phyloP scores from a whole-genome alignment of 257 asterid genomes.

The Nicotiana undulata region DNA sequence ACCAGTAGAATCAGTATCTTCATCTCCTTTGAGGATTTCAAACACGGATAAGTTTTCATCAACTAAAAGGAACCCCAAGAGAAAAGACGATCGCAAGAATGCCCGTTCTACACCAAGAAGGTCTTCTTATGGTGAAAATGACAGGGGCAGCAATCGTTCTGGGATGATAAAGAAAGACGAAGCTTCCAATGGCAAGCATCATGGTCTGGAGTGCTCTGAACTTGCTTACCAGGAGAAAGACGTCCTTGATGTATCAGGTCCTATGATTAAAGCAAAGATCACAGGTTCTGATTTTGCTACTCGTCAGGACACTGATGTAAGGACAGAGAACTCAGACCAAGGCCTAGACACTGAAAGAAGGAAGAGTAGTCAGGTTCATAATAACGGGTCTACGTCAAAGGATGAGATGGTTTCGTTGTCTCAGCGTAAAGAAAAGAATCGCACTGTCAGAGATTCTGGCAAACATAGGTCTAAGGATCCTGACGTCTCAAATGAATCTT shows the following conservation, averaged over 20 bases:
- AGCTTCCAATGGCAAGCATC: slow-evolving; percentile 27
- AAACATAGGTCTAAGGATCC: slow-evolving; percentile 33
- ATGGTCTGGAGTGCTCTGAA: slow-evolving; percentile 20
- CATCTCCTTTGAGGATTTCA: slow-evolving; percentile 69
- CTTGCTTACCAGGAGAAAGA: slow-evolving; percentile 21
- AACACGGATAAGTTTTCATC: slow-evolving; percentile 37
- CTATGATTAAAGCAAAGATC: slow-evolving; percentile 15
- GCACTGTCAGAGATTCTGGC: slow-evolving; percentile 42
- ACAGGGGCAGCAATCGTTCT: slow-evolving; percentile 24
- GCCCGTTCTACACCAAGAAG: slow-evolving; percentile 40
- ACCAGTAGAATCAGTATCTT: slow-evolving; percentile 95
- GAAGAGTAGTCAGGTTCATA: slow-evolving; percentile 29
- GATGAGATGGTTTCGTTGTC: slow-evolving; percentile 60
- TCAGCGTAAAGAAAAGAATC: slow-evolving; percentile 48
- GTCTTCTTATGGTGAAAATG: slow-evolving; percentile 37
- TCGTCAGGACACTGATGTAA: slow-evolving; percentile 20
- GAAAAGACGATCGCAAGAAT: slow-evolving; percentile 41
- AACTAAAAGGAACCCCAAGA: slow-evolving; percentile 29
- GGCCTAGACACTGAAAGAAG: slow-evolving; percentile 32
- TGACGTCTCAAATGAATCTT: slow-evolving; percentile 38
- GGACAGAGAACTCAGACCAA: slow-evolving; percentile 33
- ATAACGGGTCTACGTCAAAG: slow-evolving; percentile 36
- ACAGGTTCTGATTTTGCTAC: slow-evolving; percentile 16
- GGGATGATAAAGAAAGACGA: slow-evolving; percentile 34
- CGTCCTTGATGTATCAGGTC: slow-evolving; percentile 15